These are phyloP conservation scores for Penicillium antarcticum DNA, from an alignment of 495 filamentous ascomycete species.

Conservation along the genomic window DNA sequence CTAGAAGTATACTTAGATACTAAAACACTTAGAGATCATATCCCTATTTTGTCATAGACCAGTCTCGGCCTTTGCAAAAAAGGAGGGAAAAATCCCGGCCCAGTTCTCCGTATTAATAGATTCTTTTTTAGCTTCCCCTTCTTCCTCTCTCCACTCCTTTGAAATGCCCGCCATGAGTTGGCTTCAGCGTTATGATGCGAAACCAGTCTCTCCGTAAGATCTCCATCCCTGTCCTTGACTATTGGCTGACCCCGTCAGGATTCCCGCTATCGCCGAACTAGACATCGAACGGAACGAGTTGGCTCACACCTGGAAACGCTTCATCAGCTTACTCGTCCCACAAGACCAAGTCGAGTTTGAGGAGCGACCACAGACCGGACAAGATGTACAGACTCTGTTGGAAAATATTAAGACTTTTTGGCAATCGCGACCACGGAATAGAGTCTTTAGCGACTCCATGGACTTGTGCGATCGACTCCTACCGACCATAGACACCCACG, in stretches of 20 bases:
- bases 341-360: slow-evolving; percentile 32
- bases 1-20: too few relatives aligned
- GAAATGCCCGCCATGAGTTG: slow-evolving; percentile 23
- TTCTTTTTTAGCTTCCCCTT: slow-evolving; percentile 14
- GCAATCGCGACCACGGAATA: slow-evolving; percentile 28
- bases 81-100: too few relatives aligned
- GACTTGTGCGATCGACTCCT: slow-evolving; percentile 36
- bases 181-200: slow-evolving; percentile 23
- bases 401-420: slow-evolving; percentile 28
- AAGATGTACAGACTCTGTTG: slow-evolving; percentile 34
- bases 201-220: slow-evolving; percentile 25
- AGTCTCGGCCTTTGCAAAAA: too few relatives aligned
- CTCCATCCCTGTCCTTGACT: background rate
- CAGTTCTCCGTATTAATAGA: background rate
- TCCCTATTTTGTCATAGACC: background rate
- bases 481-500: slow-evolving; percentile 36
- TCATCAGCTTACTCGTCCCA: slow-evolving; percentile 32
- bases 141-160: slow-evolving; percentile 16
- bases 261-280: slow-evolving; percentile 35
- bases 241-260: slow-evolving; percentile 11
- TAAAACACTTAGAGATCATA: too few relatives aligned
- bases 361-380: slow-evolving; percentile 29
- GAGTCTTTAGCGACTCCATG: slow-evolving; percentile 27
- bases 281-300: slow-evolving; percentile 47
- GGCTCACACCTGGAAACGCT: slow-evolving; percentile 40